These are phyloP conservation scores for Edaphochlamys debaryana DNA, from an alignment of 139 green algal species.

Conservation along the genomic window DNA sequence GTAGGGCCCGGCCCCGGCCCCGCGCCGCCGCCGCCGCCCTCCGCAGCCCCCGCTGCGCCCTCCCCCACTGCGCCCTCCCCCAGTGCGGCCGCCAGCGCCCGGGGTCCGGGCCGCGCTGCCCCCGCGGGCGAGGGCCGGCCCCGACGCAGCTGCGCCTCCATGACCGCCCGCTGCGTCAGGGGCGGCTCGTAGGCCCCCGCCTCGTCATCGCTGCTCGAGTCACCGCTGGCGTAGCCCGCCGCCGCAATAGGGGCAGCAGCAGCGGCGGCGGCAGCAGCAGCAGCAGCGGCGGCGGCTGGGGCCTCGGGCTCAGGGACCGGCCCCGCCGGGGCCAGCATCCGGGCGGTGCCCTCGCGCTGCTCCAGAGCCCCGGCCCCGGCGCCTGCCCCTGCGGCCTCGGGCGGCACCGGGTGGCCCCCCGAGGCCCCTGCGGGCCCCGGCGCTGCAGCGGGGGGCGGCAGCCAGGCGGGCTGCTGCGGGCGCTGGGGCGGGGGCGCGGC, in stretches of 20 bases:
- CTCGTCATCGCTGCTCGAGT: neutral
- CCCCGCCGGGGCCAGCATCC: neutral
- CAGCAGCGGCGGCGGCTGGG: neutral
- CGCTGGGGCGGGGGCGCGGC: too few species aligned
- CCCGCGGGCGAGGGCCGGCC: neutral
- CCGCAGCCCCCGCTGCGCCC: too few species aligned
- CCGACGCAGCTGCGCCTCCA: neutral
- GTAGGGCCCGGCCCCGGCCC: neutral
- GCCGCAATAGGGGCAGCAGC: neutral
- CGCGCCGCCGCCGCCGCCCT: neutral
- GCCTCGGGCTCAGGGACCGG: neutral
- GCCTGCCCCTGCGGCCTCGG: too few species aligned
- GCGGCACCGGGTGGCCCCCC: too few species aligned
- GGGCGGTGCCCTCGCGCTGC: neutral
- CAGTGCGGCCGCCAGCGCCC: too few species aligned
- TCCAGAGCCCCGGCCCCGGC: neutral
- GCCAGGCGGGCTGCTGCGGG: too few species aligned
- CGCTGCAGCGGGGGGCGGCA: too few species aligned
- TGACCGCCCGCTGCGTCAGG: conserved; percentile 15
- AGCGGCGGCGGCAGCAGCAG: too few species aligned
- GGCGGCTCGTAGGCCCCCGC: conserved; percentile 1
- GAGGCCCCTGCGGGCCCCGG: too few species aligned
- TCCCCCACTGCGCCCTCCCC: too few species aligned
- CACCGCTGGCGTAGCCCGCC: neutral
- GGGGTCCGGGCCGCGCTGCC: neutral